These are phyloP conservation scores for Neofusicoccum sp. DNA, from an alignment of 2,329 filamentous ascomycete species.

Conservation along the genomic window DNA sequence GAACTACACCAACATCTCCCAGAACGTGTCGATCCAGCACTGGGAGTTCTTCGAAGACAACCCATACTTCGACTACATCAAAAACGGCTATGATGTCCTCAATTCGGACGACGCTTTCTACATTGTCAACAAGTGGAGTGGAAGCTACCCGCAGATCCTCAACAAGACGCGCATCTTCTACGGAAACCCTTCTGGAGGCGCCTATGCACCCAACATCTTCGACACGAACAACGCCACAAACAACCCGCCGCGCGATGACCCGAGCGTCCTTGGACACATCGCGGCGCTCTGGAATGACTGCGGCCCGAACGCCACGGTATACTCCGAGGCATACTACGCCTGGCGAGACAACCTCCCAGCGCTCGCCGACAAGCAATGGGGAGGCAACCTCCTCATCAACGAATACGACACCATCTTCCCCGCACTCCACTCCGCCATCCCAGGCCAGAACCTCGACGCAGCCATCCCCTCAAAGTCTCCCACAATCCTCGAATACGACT, in stretches of 20 bases:
- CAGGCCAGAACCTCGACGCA: conserved; percentile 48
- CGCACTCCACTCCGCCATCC: conserved; percentile 37
- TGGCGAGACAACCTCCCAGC: conserved; percentile 47
- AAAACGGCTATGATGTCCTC: conserved; percentile 40
- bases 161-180: conserved; percentile 45
- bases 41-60: conserved; percentile 52
- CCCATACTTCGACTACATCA: conserved; percentile 41
- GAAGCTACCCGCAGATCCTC: conserved; percentile 49
- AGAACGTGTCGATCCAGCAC: conserved; percentile 46
- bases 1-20: conserved; percentile 39
- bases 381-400: conserved; percentile 29
- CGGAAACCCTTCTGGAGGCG: conserved; percentile 40
- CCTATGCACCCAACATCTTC: conserved; percentile 52
- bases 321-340: conserved; percentile 50
- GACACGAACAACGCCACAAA: conserved; percentile 49
- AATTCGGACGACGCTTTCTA: conserved; percentile 53
- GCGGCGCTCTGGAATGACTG: conserved; percentile 46
- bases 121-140: conserved; percentile 50
- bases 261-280: conserved; percentile 45
- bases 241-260: conserved; percentile 43
- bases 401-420: conserved; percentile 9
- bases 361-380: conserved; percentile 46
- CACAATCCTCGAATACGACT: conserved; percentile 38
- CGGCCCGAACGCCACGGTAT: conserved; percentile 48
- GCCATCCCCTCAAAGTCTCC: not conserved